A percentile compares a stretch with the other conserved stretches of the same genome.
Conservation (phyloP, 2,329 filamentous ascomycete species). For the Neonectria faginata region DNA sequence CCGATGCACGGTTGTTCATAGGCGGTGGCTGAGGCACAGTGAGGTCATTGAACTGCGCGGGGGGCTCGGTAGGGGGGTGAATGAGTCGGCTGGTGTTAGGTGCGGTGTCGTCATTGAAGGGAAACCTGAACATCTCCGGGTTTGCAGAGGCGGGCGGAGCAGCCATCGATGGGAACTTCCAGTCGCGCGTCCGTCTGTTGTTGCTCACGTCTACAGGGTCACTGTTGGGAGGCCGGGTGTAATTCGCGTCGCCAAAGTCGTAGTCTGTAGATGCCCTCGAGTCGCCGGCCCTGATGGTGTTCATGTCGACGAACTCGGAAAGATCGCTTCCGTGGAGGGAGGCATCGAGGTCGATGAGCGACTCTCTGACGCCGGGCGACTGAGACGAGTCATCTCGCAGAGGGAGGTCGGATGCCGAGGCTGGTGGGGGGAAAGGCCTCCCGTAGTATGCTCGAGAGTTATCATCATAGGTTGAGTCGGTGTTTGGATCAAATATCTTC, state of each 20-base stretch:
- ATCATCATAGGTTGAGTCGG: slow-evolving; percentile 72
- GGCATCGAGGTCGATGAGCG: slow-evolving; percentile 73
- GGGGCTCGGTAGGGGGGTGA: slow-evolving; percentile 64
- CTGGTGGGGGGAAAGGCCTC: slow-evolving; percentile 53
- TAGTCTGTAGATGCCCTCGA: slow-evolving; percentile 63
- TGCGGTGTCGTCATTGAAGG: slow-evolving; percentile 54
- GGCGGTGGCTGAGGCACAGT: slow-evolving; percentile 50
- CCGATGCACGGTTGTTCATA: slow-evolving; percentile 56
- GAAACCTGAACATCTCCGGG: slow-evolving; percentile 64
- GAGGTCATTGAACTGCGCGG: slow-evolving; percentile 57
- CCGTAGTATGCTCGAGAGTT: slow-evolving; percentile 73
- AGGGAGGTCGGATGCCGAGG: slow-evolving; percentile 65
- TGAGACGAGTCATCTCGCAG: slow-evolving; percentile 66
- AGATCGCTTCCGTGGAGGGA: slow-evolving; percentile 68
- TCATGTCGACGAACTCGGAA: slow-evolving; percentile 70
- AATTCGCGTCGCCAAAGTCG: slow-evolving; percentile 57
- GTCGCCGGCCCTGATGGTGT: slow-evolving; percentile 66
- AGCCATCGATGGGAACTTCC: slow-evolving; percentile 68
- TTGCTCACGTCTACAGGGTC: slow-evolving; percentile 67
- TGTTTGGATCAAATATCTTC: slow-evolving; percentile 75
- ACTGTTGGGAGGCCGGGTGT: slow-evolving; percentile 64
- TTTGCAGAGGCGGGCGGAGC: slow-evolving; percentile 64
- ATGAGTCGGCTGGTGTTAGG: slow-evolving; percentile 57
- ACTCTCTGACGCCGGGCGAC: slow-evolving; percentile 66
- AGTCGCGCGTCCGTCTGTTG: slow-evolving; percentile 65